phyloP scores from a whole-genome alignment of 2,329 filamentous ascomycete genomes.

The Phialocephala subalpina region DNA sequence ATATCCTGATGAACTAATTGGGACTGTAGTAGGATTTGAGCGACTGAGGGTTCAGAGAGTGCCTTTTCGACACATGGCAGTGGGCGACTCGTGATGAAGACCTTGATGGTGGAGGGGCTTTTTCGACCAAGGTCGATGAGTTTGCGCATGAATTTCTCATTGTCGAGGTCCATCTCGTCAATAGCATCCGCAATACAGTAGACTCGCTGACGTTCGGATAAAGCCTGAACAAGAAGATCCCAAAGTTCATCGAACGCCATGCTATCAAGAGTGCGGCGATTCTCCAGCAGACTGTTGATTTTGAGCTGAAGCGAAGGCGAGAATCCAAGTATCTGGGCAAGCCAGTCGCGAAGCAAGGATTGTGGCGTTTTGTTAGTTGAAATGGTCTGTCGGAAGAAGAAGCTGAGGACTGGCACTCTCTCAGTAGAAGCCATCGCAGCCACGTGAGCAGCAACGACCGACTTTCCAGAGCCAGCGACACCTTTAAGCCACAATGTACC shows the following conservation, averaged over 20 bases:
- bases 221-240: constrained; percentile 38
- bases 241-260: constrained; percentile 40
- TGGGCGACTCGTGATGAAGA: constrained; percentile 54
- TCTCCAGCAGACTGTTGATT: background rate
- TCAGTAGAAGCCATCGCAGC: constrained; percentile 6
- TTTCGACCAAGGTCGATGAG: constrained; percentile 46
- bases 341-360: constrained; percentile 44
- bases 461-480: constrained; percentile 54
- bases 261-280: constrained; percentile 18
- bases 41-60: constrained; percentile 35
- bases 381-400: constrained; percentile 50
- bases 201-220: constrained; percentile 33
- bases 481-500: constrained; percentile 56
- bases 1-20: constrained; percentile 48
- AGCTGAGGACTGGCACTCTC: constrained; percentile 42
- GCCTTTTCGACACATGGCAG: constrained; percentile 42
- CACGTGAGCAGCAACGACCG: constrained; percentile 42
- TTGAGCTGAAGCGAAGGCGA: constrained; percentile 24
- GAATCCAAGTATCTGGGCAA: constrained; percentile 44
- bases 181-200: constrained; percentile 59
- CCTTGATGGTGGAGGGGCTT: constrained; percentile 47
- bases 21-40: constrained; percentile 49
- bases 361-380: constrained; percentile 41
- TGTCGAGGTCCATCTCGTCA: constrained; percentile 54
- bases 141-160: constrained; percentile 46